Evolutionary conservation across 345 rosid species (phyloP), one percentile per base, ranked within the genome.

Genomic region (Hypericum androsaemum): DNA sequence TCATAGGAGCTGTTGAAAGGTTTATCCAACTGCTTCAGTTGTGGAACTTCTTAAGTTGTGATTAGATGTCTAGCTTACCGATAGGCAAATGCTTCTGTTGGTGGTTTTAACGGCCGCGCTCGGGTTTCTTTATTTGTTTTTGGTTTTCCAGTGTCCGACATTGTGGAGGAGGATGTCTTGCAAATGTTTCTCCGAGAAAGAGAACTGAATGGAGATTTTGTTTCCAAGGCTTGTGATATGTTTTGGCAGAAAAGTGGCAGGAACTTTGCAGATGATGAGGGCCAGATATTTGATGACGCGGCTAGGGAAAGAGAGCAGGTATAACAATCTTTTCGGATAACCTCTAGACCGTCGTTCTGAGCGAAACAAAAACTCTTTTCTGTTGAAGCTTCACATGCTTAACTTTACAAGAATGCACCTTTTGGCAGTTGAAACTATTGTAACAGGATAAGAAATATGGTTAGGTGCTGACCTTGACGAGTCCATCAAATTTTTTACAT

Each of bases 171-270:
- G 43, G 96, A 84, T 61, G 82, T 87, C 48, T 41, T 87, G 77
- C 74, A 68, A 50, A 70, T 72, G 68, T 90, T 84, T 70, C 70
- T 90, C 46, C 77, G 74, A 72, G 95, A 90, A 57, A 79, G 96
- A 64, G 73, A 72, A 67, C 41, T 77, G 22, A 87, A 76, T 62
- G 98, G 96, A 50, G 96, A 90, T 68, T 75, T 87, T 56, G 63
- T 90, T 61, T 84, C 96, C 41, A 87, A 64, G 75, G 80, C 74
- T 62, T 80, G 82, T 52, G 98, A 90, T 58, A 59, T 64, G 54
- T 65, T 90, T 43, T 90, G 89, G 96, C 71, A 65, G 55, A 68
- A 66, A 54, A 79, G 66, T 7, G 43, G 68, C 50, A 40, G 56
- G n/a, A 71, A 79, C 35, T 70, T 72, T 39, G 70, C 69, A 40